phyloP scores from a whole-genome alignment of 768 basidiomycete species.

The Galerina sulciceps region DNA sequence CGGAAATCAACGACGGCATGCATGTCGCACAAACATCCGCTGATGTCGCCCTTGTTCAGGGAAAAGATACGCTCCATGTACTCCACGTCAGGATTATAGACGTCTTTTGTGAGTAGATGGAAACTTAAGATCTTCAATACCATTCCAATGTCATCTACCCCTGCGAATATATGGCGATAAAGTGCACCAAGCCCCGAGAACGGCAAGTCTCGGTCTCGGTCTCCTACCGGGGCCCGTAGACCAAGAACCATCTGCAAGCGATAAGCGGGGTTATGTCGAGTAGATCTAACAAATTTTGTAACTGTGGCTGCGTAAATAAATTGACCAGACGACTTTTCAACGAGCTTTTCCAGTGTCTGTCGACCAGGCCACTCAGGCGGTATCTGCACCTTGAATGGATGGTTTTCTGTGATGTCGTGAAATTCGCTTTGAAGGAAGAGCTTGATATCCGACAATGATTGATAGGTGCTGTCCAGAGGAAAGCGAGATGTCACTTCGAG shows the following conservation, averaged over 20 bases:
- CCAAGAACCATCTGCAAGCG: conserved; percentile 4
- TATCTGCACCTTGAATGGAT: background rate
- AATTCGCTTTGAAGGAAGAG: background rate
- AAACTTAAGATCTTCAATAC: background rate
- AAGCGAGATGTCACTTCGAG: background rate
- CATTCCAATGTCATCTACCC: background rate
- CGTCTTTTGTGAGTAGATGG: background rate
- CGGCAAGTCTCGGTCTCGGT: background rate
- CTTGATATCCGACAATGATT: conserved; percentile 2
- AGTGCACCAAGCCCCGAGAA: conserved; percentile 12
- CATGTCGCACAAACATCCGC: background rate
- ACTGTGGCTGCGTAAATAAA: conserved; percentile 20
- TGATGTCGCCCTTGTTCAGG: background rate
- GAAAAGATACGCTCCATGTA: background rate
- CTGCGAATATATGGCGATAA: conserved; percentile 7
- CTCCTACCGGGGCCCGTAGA: background rate
- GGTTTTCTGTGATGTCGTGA: background rate
- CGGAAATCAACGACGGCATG: conserved; percentile 1
- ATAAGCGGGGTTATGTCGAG: conserved; percentile 6
- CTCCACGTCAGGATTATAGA: background rate
- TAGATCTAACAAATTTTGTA: conserved; percentile 9
- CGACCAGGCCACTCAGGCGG: background rate
- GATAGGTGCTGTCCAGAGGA: conserved; percentile 1
- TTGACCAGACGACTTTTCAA: conserved; percentile 9
- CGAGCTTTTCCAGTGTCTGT: background rate